Evolutionary conservation across 768 basidiomycete genomes (phyloP).

Genomic region (Termitomyces sp.): DNA sequence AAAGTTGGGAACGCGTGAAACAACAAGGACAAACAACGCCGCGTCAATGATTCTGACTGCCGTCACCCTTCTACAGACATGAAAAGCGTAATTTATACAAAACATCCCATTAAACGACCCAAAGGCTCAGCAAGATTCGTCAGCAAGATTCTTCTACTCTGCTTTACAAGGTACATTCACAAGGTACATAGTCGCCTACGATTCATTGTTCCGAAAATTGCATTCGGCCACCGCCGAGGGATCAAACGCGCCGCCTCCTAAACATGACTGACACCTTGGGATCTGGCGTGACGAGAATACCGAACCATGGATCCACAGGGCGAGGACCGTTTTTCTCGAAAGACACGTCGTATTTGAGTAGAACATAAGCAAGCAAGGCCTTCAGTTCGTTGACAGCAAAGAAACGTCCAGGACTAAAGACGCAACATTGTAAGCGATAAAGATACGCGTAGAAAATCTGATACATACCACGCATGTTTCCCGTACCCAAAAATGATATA

Average conservation of each 20-base stretch:
- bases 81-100: neutral
- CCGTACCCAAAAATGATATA: conserved; percentile 26
- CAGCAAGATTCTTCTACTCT: neutral
- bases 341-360: conserved; percentile 35
- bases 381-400: conserved; percentile 41
- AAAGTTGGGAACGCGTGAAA: conserved; percentile 31
- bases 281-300: conserved; percentile 19
- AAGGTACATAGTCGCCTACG: neutral
- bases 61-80: neutral
- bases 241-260: conserved; percentile 15
- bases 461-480: conserved; percentile 12
- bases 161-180: neutral
- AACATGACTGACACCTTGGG: conserved; percentile 30
- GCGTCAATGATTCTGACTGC: neutral
- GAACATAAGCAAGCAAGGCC: conserved; percentile 31
- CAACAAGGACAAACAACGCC: conserved; percentile 30
- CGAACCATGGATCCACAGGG: conserved; percentile 10
- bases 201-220: neutral
- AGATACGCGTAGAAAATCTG: neutral
- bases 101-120: neutral
- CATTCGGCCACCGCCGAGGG: neutral
- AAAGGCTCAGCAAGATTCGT: neutral
- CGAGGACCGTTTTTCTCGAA: conserved; percentile 19
- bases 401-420: conserved; percentile 35
- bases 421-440: neutral